Base-by-base conservation (phyloP, 257 asterid genomes). In the Solanum chaucha region DNA sequence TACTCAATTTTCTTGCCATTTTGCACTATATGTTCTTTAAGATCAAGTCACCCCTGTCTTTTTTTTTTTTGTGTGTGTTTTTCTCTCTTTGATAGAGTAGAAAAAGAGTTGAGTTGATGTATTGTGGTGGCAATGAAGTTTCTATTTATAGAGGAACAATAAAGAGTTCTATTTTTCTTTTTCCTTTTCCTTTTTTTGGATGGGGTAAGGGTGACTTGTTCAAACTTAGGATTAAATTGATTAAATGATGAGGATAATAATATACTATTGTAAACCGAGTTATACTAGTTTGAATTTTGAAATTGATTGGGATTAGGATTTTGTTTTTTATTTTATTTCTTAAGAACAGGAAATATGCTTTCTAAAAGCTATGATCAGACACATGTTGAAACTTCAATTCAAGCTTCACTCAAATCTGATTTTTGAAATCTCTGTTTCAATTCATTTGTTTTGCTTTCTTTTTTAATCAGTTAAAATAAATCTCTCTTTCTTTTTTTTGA, bases 1-100 rank as follows among this genome's bases (percentile, higher is more conserved):
- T 9, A 73, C 86, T 89, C 38, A 90, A 85, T 59, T 86, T 92
- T 48, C 87, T 87, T 74, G 87, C 90, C 97, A 94, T 94, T 40
- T 90, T 86, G 44, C 85, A 28, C 44, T 12, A 36, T 85, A 87
- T 91, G 95, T 93, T 92, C 89, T 88, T 68, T 2, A 41, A 64
- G 84, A 73, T 71, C 88, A 90, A 91, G 87, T 92, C 87, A 87
- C 93, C 93, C 94, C 93, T 68, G 24, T 10, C 15, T 13, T 24
- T n/a, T 6, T 3, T 3, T 11, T 24, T 3, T 55, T 72, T 28
- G 28, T 28, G 28, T 28, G 28, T 28, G 28, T 28, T 28, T 28
- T 28, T 28, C 28, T 28, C 38, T 68, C n/a, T 28, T 48, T 81
- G 68, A 28, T 15, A 28, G 19, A 28, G 73, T 30, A 64, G 36